Conservation (phyloP, 768 basidiomycete genomes). For the Podaxis mareebaensis region DNA sequence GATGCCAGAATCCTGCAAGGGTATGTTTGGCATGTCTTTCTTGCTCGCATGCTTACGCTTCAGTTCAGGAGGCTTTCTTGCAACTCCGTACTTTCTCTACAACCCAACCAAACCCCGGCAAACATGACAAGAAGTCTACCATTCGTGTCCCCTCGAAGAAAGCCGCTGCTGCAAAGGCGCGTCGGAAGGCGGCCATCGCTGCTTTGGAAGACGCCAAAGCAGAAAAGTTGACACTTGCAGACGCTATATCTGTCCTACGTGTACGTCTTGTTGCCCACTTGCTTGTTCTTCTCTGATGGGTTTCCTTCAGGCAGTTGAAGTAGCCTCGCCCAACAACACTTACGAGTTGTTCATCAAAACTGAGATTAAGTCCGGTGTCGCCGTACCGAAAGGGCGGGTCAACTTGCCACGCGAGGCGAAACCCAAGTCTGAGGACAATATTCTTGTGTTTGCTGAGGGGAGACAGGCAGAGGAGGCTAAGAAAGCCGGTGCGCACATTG, state of each 20-base stretch:
- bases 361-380: slow-evolving; percentile 71
- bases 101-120: slow-evolving; percentile 41
- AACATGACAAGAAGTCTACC: slow-evolving; percentile 49
- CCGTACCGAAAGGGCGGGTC: slow-evolving; percentile 89
- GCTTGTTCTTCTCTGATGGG: slow-evolving; percentile 6
- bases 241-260: slow-evolving; percentile 71
- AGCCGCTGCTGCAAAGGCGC: slow-evolving; percentile 63
- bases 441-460: slow-evolving; percentile 94
- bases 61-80: slow-evolving; percentile 14
- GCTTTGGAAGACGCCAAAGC: slow-evolving; percentile 57
- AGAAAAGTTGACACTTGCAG: slow-evolving; percentile 65
- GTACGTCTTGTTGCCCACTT: slow-evolving; percentile 38
- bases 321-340: slow-evolving; percentile 70
- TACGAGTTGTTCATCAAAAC: slow-evolving; percentile 85
- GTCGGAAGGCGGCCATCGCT: slow-evolving; percentile 55
- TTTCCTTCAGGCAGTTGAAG: slow-evolving; percentile 71
- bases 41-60: neutral
- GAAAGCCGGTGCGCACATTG: slow-evolving; percentile 84
- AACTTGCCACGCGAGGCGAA: slow-evolving; percentile 83
- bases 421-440: slow-evolving; percentile 64
- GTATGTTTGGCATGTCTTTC: slow-evolving; percentile 18
- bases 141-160: slow-evolving; percentile 69
- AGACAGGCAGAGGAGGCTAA: slow-evolving; percentile 79
- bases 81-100: slow-evolving; percentile 50
- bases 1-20: slow-evolving; percentile 25